Percentiles rank a stretch among this genome's conserved stretches.
Conservation (phyloP, 2,329 filamentous ascomycete species). For the Apiospora marii region DNA sequence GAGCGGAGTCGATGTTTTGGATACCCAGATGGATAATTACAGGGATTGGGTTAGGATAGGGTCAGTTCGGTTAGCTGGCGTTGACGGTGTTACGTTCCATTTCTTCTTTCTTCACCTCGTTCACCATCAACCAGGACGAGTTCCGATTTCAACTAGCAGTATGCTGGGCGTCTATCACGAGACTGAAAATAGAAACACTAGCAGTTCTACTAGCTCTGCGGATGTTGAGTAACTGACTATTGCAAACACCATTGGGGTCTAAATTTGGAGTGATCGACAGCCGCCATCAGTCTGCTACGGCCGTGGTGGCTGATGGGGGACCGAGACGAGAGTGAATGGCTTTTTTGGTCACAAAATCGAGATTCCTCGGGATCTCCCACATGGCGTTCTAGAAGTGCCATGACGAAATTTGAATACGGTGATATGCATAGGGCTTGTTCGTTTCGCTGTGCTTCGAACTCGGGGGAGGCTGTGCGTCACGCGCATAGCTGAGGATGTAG, state of each 20-base stretch:
- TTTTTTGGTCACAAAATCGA: background rate
- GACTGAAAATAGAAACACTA: slow-evolving; percentile 11
- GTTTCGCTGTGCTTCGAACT: background rate
- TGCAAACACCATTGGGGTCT: background rate
- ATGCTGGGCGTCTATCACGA: background rate
- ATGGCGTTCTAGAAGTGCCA: slow-evolving; percentile 7
- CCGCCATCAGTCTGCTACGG: background rate
- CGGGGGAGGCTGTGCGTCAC: background rate
- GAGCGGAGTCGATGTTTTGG: background rate
- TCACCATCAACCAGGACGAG: background rate
- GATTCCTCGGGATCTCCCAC: background rate
- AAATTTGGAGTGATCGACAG: background rate
- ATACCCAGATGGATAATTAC: slow-evolving; percentile 3
- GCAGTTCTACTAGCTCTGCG: background rate
- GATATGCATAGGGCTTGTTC: slow-evolving; percentile 8
- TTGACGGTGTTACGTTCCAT: slow-evolving; percentile 7
- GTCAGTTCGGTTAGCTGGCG: background rate
- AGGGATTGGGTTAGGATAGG: background rate
- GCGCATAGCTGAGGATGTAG: background rate
- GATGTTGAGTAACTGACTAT: slow-evolving; percentile 12
- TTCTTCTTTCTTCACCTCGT: background rate
- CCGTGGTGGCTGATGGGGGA: slow-evolving; percentile 1
- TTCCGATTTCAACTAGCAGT: background rate
- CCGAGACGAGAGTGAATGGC: background rate
- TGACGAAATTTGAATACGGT: background rate